Evolutionary conservation across 148 eudicot species (phyloP), one percentile per base, ranked within the genome.

Genomic region (Camellia sinensis): DNA sequence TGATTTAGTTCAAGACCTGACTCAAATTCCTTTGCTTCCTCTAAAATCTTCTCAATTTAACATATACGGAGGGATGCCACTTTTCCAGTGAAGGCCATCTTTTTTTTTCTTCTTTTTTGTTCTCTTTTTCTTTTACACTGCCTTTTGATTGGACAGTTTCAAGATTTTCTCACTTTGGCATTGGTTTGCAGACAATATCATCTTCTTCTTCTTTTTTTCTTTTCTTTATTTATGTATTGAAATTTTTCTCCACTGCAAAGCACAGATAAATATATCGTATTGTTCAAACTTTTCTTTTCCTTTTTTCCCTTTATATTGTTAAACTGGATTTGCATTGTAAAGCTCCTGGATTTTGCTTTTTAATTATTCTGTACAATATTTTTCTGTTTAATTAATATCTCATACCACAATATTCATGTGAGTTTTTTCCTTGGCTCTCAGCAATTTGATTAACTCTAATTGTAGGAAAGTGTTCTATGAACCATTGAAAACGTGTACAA

Each of bases 21-120:
- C 7, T 75, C 29, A 75, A 60, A 18, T 57, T 43, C 78, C 78
- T 57, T 75, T 43, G 17, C 66, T 60, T 75, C 78, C 78, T 75
- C 52, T 60, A 5, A 60, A 60, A 11, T 75, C 65, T 17, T 74
- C 65, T 56, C 65, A 29, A 40, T 15, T 43, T 43, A 43, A 13
- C 14, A 22, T 17, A 46, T n/a, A 10, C n/a, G 15, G 48, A 59
- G 78, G 53, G 65, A 75, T 60, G 78, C 67, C 67, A 40, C 46
- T 74, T 74, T 57, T 44, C 65, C 19, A 40, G 22, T 74, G 65
- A 74, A 56, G 22, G 37, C 57, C 18, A 5, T 54, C 75, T 72
- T 18, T 48, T 0, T 18, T 48, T 17, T 21, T 18, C 17, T 52
- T 48, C 1, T 21, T 3, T n/a, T 5, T 4, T 7, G 44, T 15